Base-by-base conservation (phyloP, 768 basidiomycete species). In the Lanmaoa rubissima region DNA sequence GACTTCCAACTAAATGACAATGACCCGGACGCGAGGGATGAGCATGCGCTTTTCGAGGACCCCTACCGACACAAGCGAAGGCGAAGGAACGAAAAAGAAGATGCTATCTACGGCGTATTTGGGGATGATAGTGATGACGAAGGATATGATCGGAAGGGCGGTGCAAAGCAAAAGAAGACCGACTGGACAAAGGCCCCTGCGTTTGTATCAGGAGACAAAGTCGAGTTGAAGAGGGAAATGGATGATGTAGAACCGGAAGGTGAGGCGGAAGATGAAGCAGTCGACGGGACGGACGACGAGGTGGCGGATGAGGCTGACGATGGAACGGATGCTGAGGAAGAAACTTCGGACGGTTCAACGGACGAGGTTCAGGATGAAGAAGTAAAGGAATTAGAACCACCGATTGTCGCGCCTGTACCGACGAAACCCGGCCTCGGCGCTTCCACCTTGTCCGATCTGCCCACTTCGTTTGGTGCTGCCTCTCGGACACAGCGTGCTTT, bases 141-240 rank as follows among this genome's bases (percentile, higher is more conserved):
- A 49, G 77, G 72, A 26, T 64, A 64, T 45, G 63, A 60, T 48
- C 62, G 57, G 40, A 68, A 66, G 53, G 61, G 62, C 43, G 49
- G 46, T 9, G 58, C 68, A 42, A 72, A 61, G 51, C 61, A 67
- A 52, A 80, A 77, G 67, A 79, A 76, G 62, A 80, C 74, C 17
- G 82, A 90, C 69, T 90, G 89, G 84, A 80, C 88, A 26, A 88
- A 86, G 74, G 85, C 86, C 3, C 90, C 90, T 13, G 80, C 86
- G 1, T 93, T 92, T 65, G 82, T 90, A 13, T 79, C 84, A 1
- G 78, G 84, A 17, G 79, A 83, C 57, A 70, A 74, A 59, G 70
- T 74, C 41, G 71, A 77, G 28, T 57, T 71, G 32, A 69, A 72
- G 44, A 78, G 77, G 63, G 79, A 83, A 43, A 71, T 76, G 21